These are phyloP conservation scores for Ophiostoma pallidulum DNA, from an alignment of 2,329 filamentous ascomycete genomes.

Conservation along the genomic window DNA sequence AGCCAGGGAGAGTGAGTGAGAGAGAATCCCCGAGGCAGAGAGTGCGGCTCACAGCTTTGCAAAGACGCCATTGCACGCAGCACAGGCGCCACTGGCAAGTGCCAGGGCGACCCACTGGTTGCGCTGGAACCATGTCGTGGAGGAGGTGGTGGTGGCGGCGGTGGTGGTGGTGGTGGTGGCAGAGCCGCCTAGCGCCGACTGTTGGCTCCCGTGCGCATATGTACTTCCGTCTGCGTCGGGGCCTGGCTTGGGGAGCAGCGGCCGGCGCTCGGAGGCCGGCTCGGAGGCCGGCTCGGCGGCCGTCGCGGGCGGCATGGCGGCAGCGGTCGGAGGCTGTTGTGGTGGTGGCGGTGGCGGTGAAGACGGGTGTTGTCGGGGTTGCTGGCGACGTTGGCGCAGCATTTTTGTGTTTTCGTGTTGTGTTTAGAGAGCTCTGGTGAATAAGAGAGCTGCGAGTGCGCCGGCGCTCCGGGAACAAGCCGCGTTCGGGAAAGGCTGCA, in stretches of 20 bases:
- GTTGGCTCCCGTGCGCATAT: not conserved
- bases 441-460: too few species aligned
- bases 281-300: not conserved
- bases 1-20: too few species aligned
- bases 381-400: slow-evolving; percentile 6
- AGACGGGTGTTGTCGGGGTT: not conserved
- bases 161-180: not conserved
- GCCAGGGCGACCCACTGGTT: slow-evolving; percentile 59
- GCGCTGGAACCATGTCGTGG: slow-evolving; percentile 19
- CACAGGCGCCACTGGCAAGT: slow-evolving; percentile 64
- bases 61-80: slow-evolving; percentile 74
- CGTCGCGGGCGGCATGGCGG: not conserved
- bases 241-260: not conserved
- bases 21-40: not conserved
- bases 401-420: not conserved
- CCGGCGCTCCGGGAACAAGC: too few species aligned
- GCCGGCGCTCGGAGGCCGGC: slow-evolving; percentile 5
- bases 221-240: not conserved
- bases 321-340: too few species aligned
- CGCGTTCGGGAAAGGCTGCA: too few species aligned
- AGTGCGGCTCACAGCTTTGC: slow-evolving; percentile 59
- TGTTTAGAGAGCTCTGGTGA: too few species aligned
- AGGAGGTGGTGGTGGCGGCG: not conserved
- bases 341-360: too few species aligned
- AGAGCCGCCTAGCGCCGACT: too few species aligned